phyloP scores from a whole-genome alignment of 2,329 filamentous ascomycete species.

The Epichloe uncinata region DNA sequence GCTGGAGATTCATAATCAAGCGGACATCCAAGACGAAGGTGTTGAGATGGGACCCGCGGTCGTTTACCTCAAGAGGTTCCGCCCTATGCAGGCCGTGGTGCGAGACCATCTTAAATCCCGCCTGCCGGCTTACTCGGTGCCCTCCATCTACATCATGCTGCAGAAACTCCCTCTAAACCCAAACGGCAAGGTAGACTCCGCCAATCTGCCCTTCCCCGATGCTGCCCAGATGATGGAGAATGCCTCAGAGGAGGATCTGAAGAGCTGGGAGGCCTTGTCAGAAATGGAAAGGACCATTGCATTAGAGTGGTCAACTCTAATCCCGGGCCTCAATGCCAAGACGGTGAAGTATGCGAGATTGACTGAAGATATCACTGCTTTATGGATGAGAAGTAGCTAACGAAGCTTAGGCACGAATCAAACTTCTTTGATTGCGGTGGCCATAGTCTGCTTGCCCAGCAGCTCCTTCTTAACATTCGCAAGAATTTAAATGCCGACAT shows the following conservation, averaged over 20 bases:
- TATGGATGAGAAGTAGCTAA: no score
- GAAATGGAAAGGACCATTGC: slow-evolving; percentile 26
- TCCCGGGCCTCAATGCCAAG: slow-evolving; percentile 52
- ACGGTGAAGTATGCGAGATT: slow-evolving; percentile 33
- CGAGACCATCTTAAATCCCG: slow-evolving; percentile 58
- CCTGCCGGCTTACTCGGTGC: slow-evolving; percentile 22
- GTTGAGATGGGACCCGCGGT: slow-evolving; percentile 28
- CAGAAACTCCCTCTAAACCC: slow-evolving; percentile 53
- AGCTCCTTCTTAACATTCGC: slow-evolving; percentile 52
- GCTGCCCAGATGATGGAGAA: slow-evolving; percentile 44
- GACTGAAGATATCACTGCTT: no score
- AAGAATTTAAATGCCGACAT: slow-evolving; percentile 18
- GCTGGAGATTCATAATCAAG: slow-evolving; percentile 40
- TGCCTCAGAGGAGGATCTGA: slow-evolving; percentile 21
- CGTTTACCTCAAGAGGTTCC: slow-evolving; percentile 31
- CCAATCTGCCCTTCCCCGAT: slow-evolving; percentile 68
- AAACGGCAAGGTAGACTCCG: slow-evolving; percentile 70
- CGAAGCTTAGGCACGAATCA: not conserved
- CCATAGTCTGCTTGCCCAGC: slow-evolving; percentile 46
- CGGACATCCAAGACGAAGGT: slow-evolving; percentile 42
- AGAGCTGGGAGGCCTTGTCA: slow-evolving; percentile 38
- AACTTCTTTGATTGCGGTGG: slow-evolving; percentile 27
- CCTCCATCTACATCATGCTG: slow-evolving; percentile 21
- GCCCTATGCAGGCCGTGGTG: slow-evolving; percentile 34
- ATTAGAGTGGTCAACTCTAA: slow-evolving; percentile 58